These are phyloP conservation scores for Phytophthora pini DNA, from an alignment of 352 stramenopile species.

Conservation along the genomic window DNA sequence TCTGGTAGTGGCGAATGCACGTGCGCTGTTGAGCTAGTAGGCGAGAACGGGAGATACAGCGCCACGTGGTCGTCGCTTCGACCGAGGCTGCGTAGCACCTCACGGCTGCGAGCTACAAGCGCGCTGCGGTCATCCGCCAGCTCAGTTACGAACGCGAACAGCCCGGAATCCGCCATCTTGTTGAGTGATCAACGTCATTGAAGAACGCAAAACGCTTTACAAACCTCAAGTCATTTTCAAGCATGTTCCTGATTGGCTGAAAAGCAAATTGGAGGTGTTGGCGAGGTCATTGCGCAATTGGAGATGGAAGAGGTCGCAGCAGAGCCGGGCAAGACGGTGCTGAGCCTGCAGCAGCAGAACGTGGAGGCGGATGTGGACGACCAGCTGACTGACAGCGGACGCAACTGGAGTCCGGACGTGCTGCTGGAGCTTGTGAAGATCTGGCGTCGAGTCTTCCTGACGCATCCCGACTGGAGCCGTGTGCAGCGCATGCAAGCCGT, in stretches of 20 bases:
- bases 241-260: conserved; percentile 6
- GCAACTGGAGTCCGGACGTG: conserved; percentile 63
- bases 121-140: conserved; percentile 44
- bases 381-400: conserved; percentile 44
- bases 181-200: conserved; percentile 3
- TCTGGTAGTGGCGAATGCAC: conserved; percentile 13
- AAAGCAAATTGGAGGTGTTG: background rate
- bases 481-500: conserved; percentile 55
- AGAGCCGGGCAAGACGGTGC: background rate
- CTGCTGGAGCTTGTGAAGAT: conserved; percentile 64
- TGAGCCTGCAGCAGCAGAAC: conserved; percentile 1
- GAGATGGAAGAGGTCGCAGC: conserved; percentile 18
- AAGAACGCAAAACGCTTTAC: background rate
- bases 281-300: conserved; percentile 1
- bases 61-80: conserved; percentile 33
- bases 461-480: conserved; percentile 42
- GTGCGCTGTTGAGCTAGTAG: background rate
- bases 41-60: conserved; percentile 43
- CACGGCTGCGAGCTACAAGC: conserved; percentile 41
- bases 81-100: conserved; percentile 55
- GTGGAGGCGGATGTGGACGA: conserved; percentile 44
- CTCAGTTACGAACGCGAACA: conserved; percentile 67
- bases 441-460: conserved; percentile 53
- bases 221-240: conserved; percentile 4
- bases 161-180: conserved; percentile 10